phyloP scores from a whole-genome alignment of 78 protist genomes.

The Chrysochromulina parva region DNA sequence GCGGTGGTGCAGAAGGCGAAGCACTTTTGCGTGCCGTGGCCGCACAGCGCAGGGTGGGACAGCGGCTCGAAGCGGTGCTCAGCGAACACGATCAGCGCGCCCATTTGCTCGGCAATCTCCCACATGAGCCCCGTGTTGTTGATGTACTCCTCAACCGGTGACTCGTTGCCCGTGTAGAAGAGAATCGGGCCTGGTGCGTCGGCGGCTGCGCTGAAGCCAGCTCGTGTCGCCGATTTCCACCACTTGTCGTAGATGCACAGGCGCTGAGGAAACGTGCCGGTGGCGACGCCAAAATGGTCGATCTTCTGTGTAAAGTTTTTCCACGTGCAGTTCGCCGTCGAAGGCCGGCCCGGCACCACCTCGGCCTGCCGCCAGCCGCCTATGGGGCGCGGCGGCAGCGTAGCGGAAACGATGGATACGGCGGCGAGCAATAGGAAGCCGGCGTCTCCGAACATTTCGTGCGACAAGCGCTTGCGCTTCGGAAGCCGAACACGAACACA shows the following conservation, averaged over 20 bases:
- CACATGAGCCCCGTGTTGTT: conserved; percentile 68
- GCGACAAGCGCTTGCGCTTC: too few species aligned
- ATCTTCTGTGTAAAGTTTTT: background rate
- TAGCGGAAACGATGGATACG: too few species aligned
- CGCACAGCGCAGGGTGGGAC: conserved; percentile 17
- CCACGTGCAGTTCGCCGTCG: background rate
- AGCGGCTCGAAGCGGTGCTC: conserved; percentile 45
- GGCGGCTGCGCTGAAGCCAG: background rate
- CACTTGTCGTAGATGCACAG: background rate
- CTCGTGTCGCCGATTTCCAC: background rate
- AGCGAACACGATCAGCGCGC: conserved; percentile 35
- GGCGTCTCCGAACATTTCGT: too few species aligned
- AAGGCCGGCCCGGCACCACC: background rate
- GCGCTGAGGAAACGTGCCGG: background rate
- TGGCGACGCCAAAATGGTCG: background rate
- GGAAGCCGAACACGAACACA: too few species aligned
- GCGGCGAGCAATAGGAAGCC: too few species aligned
- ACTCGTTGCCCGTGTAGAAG: conserved; percentile 91
- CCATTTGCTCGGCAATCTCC: conserved; percentile 38
- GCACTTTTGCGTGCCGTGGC: conserved; percentile 22
- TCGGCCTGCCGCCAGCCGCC: too few species aligned
- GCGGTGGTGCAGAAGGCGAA: conserved; percentile 9
- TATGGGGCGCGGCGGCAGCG: too few species aligned
- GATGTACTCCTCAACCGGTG: conserved; percentile 66
- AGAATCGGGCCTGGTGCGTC: conserved; percentile 40